Evolutionary conservation across 2,329 filamentous ascomycete genomes (phyloP).

Genomic region (Claviceps pazoutovae): DNA sequence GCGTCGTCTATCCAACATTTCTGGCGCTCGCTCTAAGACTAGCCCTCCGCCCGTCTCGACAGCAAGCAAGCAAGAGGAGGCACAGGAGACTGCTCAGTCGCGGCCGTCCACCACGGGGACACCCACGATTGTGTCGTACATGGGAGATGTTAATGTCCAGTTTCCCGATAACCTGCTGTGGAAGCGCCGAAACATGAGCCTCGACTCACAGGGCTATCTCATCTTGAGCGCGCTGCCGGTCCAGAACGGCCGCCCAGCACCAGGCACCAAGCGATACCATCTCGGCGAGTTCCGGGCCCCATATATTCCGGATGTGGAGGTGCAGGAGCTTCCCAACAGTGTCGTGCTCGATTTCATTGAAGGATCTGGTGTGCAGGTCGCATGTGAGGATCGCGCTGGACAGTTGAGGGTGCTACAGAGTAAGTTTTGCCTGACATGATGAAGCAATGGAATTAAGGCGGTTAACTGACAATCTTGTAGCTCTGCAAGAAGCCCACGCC

Average conservation of each 20-base stretch:
- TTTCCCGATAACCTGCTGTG: slow-evolving; percentile 92
- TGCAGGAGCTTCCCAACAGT: slow-evolving; percentile 86
- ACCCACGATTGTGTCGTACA: slow-evolving; percentile 43
- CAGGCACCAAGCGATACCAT: slow-evolving; percentile 61
- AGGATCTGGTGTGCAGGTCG: slow-evolving; percentile 47
- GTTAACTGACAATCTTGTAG: slow-evolving; percentile 9
- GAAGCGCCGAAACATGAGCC: slow-evolving; percentile 81
- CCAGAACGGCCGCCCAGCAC: slow-evolving; percentile 33
- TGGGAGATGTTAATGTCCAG: slow-evolving; percentile 91
- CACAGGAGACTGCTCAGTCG: slow-evolving; percentile 8
- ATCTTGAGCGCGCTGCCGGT: slow-evolving; percentile 54
- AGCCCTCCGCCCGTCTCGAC: slow-evolving; percentile 31
- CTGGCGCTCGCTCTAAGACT: slow-evolving; percentile 32
- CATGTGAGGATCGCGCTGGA: slow-evolving; percentile 46
- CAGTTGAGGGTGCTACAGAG: slow-evolving; percentile 40
- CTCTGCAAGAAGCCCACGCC: slow-evolving; percentile 23
- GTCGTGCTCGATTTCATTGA: slow-evolving; percentile 48
- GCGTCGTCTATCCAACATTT: slow-evolving; percentile 41
- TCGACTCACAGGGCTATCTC: slow-evolving; percentile 73
- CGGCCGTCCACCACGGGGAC: slow-evolving; percentile 18
- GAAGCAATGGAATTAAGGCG: background rate
- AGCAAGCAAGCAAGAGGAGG: slow-evolving; percentile 36
- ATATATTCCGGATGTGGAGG: slow-evolving; percentile 74
- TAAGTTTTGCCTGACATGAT: slow-evolving; percentile 22
- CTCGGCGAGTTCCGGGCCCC: slow-evolving; percentile 71